Conservation (phyloP, 441 rosid species). For the Adansonia madagascariensis region DNA sequence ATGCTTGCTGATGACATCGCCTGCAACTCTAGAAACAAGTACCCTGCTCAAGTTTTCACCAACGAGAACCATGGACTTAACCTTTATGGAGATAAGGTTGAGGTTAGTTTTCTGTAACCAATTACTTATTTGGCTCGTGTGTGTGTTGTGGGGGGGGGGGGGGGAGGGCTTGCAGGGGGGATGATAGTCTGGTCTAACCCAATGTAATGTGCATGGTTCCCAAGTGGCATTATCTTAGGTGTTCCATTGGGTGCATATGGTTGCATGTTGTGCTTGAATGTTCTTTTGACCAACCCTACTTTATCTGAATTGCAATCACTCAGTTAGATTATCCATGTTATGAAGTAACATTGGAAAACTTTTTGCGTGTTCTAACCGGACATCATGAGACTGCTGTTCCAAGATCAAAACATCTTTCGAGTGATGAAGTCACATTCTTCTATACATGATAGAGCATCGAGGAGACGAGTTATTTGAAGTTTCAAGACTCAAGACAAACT, state of each 20-base stretch:
- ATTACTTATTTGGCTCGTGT: constrained; percentile 14
- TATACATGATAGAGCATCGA: constrained; percentile 99
- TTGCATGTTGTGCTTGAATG: constrained; percentile 17
- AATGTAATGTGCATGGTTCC: background rate
- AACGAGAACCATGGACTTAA: constrained; percentile 92
- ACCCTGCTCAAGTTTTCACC: constrained; percentile 97
- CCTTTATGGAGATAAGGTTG: constrained; percentile 95
- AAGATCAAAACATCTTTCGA: constrained; percentile 93
- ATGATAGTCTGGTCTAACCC: background rate
- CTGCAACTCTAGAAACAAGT: constrained; percentile 91
- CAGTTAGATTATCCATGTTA: constrained; percentile 98
- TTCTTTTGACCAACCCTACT: constrained; percentile 28
- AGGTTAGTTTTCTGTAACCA: constrained; percentile 53
- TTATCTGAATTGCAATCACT: constrained; percentile 33
- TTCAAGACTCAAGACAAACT: constrained; percentile 99
- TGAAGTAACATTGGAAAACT: constrained; percentile 89
- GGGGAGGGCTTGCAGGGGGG: background rate
- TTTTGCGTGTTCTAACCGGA: constrained; percentile 88
- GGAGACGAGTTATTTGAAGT: constrained; percentile 96
- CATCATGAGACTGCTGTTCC: constrained; percentile 92
- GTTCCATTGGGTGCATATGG: constrained; percentile 6
- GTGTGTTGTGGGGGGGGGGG: background rate
- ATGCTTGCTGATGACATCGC: constrained; percentile 99
- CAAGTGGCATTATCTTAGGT: background rate
- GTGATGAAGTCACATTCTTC: constrained; percentile 96